Conservation (phyloP, 2,329 filamentous ascomycete species). For the Annulohypoxylon truncatum region DNA sequence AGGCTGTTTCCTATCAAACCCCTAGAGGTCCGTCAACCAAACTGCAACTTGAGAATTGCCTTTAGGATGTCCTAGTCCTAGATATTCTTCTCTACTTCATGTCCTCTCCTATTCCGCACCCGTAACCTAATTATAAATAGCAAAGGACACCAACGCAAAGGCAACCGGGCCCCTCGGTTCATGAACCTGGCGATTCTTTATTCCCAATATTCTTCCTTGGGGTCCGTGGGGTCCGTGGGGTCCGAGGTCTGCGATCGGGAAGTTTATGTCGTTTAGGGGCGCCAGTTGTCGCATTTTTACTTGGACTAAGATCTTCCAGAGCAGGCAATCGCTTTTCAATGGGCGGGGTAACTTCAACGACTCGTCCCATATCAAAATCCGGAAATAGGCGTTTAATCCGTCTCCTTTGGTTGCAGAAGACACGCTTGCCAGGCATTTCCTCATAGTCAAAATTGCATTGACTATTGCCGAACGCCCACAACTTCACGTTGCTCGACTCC, state of each 20-base stretch:
- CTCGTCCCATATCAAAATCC: not conserved
- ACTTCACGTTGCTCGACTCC: not conserved
- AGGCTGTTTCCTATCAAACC: not conserved
- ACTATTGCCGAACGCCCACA: constrained; percentile 27
- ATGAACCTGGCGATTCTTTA: not conserved
- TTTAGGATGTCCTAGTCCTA: not conserved
- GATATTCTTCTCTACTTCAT: not conserved
- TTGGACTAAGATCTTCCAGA: too few relatives aligned
- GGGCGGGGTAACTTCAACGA: too few relatives aligned
- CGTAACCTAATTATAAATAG: not conserved
- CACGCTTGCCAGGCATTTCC: not conserved
- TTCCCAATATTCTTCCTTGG: not conserved
- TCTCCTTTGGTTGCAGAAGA: constrained; percentile 18
- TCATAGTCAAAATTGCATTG: constrained; percentile 6
- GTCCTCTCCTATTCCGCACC: not conserved
- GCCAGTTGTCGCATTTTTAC: too few relatives aligned
- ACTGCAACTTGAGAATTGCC: not conserved
- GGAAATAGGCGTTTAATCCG: not conserved
- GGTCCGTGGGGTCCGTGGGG: too few relatives aligned
- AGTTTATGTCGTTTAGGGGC: too few relatives aligned
- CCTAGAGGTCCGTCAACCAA: not conserved
- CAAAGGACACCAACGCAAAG: not conserved
- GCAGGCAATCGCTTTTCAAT: too few relatives aligned
- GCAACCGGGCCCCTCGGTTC: not conserved
- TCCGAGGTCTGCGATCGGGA: too few relatives aligned